Evolutionary conservation across 768 basidiomycete species (phyloP), one percentile per base, ranked within the genome.

Genomic region (Clavulina sp.): DNA sequence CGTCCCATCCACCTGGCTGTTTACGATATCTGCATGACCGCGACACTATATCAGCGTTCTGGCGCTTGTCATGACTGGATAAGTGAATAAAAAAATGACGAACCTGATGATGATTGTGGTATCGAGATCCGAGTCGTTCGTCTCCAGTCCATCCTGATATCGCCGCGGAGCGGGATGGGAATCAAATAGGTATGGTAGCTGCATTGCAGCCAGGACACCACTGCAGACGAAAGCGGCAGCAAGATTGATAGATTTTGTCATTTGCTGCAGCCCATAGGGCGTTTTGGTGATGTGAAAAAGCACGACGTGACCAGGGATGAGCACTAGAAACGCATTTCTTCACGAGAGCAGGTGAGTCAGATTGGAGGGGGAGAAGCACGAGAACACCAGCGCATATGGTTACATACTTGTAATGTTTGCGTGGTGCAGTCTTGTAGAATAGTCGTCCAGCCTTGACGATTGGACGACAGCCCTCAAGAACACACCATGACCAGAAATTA

Each of bases 101-200:
- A 78, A 82, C 74, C 74, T 83, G 13, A 97, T 64, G 61, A 86
- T 77, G 56, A 97, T 89, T 13, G 91, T 66, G 57, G 77, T 82
- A 62, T 96, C 92, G 61, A 92, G 87, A 48, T 85, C 83, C 5
- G 75, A 72, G 58, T 97, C 92, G 56, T 86, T 75, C 7, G 80
- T 78, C 65, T 93, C 85, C 7, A 97, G 69, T 1, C 92, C 92
- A 60, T 97, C 93, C 51, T 79, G 73, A 62, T 95, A 96, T 43
- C 85, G 77, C 6, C 86, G 76, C 1, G 86, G 76, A 30, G 73
- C 65, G 5, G 50, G 41, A 5, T 49, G 32, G n/a, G 53, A 44
- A 21, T 50, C 59, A 4, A 50, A 49, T 26, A 55, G 49, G 52
- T 46, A 52, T 28, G 56, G 78, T 31, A 85, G 70, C 73, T 70